phyloP scores from a whole-genome alignment of 495 filamentous ascomycete species.

The Xylaria scruposa region DNA sequence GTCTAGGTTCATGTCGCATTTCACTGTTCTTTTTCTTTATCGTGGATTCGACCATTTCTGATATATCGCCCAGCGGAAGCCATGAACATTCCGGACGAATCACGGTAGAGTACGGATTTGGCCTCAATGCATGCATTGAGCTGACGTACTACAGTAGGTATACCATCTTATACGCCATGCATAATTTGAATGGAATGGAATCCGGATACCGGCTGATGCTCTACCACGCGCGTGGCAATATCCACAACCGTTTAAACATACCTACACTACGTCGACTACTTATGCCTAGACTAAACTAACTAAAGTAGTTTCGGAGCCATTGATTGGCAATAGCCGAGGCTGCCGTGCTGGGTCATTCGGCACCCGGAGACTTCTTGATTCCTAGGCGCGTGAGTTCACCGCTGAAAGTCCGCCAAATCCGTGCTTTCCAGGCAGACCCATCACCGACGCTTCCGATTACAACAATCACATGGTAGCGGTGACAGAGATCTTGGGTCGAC shows the following conservation, averaged over 20 bases:
- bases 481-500: background rate
- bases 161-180: background rate
- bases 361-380: background rate
- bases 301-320: background rate
- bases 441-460: conserved; percentile 19
- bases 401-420: background rate
- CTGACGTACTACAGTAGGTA: background rate
- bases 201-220: background rate
- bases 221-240: conserved; percentile 8
- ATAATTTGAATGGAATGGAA: background rate
- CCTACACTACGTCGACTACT: too few species aligned
- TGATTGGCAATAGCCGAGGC: background rate
- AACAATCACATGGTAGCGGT: background rate
- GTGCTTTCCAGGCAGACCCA: background rate
- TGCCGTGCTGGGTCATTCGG: conserved; percentile 9
- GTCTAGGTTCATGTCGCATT: background rate
- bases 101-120: background rate
- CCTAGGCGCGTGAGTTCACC: background rate
- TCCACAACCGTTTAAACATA: too few species aligned
- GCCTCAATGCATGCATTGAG: background rate
- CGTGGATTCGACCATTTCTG: background rate
- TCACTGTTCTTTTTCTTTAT: background rate
- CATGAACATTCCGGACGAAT: background rate
- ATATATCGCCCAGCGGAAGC: background rate
- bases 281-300: background rate